These are phyloP conservation scores for Gossypium turneri DNA, from an alignment of 345 rosid species.

Conservation along the genomic window DNA sequence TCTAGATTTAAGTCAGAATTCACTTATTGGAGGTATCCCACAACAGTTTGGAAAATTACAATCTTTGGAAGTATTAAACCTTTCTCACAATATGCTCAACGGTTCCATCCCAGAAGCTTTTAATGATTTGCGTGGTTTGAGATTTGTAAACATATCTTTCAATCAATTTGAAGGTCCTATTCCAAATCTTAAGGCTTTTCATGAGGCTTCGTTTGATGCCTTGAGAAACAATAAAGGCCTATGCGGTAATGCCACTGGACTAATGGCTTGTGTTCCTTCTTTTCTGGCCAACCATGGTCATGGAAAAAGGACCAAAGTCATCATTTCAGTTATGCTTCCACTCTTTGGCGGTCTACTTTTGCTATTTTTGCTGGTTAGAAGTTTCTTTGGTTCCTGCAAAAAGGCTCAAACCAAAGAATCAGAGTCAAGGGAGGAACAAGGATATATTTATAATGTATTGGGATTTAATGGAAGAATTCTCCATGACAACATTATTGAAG, in stretches of 20 bases:
- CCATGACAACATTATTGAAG: slow-evolving; percentile 9
- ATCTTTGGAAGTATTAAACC: slow-evolving; percentile 18
- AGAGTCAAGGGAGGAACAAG: background rate
- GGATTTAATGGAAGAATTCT: background rate
- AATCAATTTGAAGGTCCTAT: slow-evolving; percentile 32
- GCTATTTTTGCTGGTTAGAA: background rate
- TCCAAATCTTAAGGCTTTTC: slow-evolving; percentile 31
- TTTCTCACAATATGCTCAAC: slow-evolving; percentile 29
- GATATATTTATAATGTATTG: background rate
- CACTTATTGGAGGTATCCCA: slow-evolving; percentile 27
- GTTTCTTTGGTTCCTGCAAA: background rate
- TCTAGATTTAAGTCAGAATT: slow-evolving; percentile 33
- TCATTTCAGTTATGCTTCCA: slow-evolving; percentile 14
- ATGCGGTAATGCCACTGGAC: slow-evolving; percentile 24
- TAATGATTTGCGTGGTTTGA: background rate
- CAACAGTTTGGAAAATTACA: slow-evolving; percentile 1
- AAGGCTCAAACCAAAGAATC: background rate
- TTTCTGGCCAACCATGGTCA: background rate
- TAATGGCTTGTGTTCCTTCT: slow-evolving; percentile 14
- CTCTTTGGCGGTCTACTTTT: background rate
- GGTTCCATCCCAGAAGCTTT: slow-evolving; percentile 26
- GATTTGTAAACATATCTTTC: slow-evolving; percentile 25
- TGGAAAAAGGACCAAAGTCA: background rate
- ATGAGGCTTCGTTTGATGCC: slow-evolving; percentile 8
- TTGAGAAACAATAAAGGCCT: slow-evolving; percentile 23